Evolutionary conservation across 371 early-diverging fungal species (phyloP).

Genomic region (Sporodiniella umbellata): DNA sequence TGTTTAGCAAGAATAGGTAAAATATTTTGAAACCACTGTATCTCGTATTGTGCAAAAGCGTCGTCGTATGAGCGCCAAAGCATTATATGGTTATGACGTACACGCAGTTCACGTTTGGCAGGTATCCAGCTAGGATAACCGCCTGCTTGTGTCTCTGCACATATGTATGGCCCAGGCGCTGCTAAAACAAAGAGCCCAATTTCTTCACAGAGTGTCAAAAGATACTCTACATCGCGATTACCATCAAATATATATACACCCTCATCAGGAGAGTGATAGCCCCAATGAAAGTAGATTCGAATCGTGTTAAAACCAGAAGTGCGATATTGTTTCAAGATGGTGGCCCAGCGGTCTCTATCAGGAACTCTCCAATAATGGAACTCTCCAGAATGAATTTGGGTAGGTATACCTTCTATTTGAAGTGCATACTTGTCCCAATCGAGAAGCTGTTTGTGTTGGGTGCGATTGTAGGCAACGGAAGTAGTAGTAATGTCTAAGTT

Average conservation of each 20-base stretch:
- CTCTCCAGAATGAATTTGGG: constrained; percentile 66
- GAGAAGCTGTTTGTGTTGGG: constrained; percentile 46
- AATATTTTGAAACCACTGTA: constrained; percentile 72
- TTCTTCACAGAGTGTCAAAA: constrained; percentile 72
- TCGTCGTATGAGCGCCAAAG: constrained; percentile 70
- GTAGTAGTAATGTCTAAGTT: constrained; percentile 48
- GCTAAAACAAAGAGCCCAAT: constrained; percentile 77
- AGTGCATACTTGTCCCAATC: constrained; percentile 66
- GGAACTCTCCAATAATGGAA: constrained; percentile 84
- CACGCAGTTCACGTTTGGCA: constrained; percentile 69
- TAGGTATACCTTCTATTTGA: constrained; percentile 58
- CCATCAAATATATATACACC: constrained; percentile 79
- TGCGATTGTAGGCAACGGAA: constrained; percentile 58
- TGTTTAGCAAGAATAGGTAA: constrained; percentile 75
- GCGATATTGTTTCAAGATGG: constrained; percentile 65
- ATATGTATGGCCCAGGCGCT: constrained; percentile 88
- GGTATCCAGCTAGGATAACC: constrained; percentile 85
- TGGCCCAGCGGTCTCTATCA: constrained; percentile 56
- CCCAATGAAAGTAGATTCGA: constrained; percentile 92
- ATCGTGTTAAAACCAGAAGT: constrained; percentile 75
- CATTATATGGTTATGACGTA: constrained; percentile 70
- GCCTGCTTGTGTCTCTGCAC: constrained; percentile 85
- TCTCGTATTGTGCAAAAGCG: constrained; percentile 65
- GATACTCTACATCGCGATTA: constrained; percentile 71
- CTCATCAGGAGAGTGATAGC: constrained; percentile 76